Conservation (phyloP, 108 stramenopile species). For the Skeletonema menzelii region DNA sequence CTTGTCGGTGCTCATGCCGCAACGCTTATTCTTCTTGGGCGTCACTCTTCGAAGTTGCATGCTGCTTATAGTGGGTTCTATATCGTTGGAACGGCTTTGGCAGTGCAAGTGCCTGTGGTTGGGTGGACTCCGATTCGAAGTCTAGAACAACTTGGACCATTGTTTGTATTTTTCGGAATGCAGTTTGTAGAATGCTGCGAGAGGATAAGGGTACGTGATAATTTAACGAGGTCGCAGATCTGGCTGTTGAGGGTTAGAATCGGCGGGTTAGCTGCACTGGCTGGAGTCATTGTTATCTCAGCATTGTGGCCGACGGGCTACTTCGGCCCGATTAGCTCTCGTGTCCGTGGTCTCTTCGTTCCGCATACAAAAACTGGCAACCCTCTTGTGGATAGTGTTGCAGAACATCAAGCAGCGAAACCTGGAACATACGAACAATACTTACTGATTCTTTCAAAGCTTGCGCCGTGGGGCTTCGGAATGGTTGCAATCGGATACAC, state of each 20-base stretch:
- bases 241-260: constrained; percentile 69
- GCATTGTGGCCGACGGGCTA: constrained; percentile 81
- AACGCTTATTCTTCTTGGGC: constrained; percentile 71
- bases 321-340: constrained; percentile 90
- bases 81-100: constrained; percentile 86
- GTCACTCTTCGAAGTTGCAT: constrained; percentile 86
- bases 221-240: constrained; percentile 28
- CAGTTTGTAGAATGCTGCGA: constrained; percentile 71
- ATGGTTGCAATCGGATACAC: constrained; percentile 63
- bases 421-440: constrained; percentile 93
- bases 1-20: constrained; percentile 91
- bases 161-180: constrained; percentile 73
- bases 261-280: constrained; percentile 38
- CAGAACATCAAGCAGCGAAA: constrained; percentile 98
- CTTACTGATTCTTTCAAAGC: constrained; percentile 62
- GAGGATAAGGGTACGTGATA: constrained; percentile 47
- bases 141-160: constrained; percentile 87
- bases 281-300: constrained; percentile 33
- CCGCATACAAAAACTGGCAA: constrained; percentile 93
- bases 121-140: constrained; percentile 82
- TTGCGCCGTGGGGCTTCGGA: constrained; percentile 93
- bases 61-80: constrained; percentile 92
- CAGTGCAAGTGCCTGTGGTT: constrained; percentile 92
- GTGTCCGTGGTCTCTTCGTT: constrained; percentile 91
- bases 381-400: constrained; percentile 91